Conservation (phyloP, 768 basidiomycete genomes). For the Boletus vinaceobasis region DNA sequence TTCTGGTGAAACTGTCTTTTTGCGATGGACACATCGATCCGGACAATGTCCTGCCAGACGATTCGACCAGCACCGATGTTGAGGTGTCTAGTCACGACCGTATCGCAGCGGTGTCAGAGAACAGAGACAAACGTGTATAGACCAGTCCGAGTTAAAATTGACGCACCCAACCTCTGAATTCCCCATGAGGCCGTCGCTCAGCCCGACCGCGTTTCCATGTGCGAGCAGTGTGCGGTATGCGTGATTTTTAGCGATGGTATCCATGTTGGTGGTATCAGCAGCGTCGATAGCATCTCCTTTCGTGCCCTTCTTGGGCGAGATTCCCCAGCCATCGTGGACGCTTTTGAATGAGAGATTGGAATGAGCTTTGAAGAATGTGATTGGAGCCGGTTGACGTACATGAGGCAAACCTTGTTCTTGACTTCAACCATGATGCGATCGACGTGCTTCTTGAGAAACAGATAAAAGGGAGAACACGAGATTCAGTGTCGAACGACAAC, state of each 20-base stretch:
- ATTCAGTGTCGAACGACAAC: background rate
- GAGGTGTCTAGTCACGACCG: slow-evolving; percentile 59
- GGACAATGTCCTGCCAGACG: slow-evolving; percentile 97
- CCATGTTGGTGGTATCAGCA: slow-evolving; percentile 85
- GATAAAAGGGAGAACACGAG: background rate
- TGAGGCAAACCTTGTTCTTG: slow-evolving; percentile 89
- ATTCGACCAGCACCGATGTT: slow-evolving; percentile 94
- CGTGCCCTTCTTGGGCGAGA: slow-evolving; percentile 60
- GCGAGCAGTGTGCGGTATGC: slow-evolving; percentile 71
- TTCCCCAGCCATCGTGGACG: slow-evolving; percentile 97
- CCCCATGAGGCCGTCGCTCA: slow-evolving; percentile 94
- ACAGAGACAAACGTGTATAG: background rate
- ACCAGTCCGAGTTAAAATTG: background rate
- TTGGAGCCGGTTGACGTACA: slow-evolving; percentile 45
- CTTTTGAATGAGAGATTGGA: slow-evolving; percentile 32
- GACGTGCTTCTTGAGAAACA: background rate
- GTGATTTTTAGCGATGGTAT: slow-evolving; percentile 75
- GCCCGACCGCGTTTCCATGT: slow-evolving; percentile 88
- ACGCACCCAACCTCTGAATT: slow-evolving; percentile 96
- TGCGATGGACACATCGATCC: slow-evolving; percentile 89
- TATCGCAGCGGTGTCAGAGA: background rate
- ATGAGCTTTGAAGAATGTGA: background rate
- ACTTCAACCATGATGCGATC: slow-evolving; percentile 43
- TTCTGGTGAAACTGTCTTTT: slow-evolving; percentile 85
- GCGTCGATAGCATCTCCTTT: slow-evolving; percentile 90